Conservation (phyloP, 2,329 filamentous ascomycete genomes). For the Aspergillus japonicus region DNA sequence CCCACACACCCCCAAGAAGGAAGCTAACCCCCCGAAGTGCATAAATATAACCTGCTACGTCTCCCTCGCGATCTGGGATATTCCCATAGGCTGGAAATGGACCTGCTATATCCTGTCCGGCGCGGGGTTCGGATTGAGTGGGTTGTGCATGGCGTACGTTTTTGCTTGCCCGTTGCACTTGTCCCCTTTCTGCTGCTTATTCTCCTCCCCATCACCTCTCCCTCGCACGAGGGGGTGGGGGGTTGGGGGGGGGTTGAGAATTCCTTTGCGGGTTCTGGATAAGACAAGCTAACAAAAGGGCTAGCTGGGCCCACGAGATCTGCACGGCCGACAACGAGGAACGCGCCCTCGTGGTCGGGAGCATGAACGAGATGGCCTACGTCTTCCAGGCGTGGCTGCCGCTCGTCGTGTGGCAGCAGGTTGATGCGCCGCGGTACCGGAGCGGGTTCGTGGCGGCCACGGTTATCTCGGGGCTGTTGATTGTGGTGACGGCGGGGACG, state of each 20-base stretch:
- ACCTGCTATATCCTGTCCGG: slow-evolving; percentile 59
- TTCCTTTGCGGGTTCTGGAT: not conserved
- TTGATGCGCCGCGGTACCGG: slow-evolving; percentile 59
- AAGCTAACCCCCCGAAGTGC: slow-evolving; percentile 9
- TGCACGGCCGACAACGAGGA: slow-evolving; percentile 62
- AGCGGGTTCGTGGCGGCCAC: slow-evolving; percentile 62
- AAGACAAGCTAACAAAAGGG: not conserved
- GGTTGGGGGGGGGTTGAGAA: too few species aligned
- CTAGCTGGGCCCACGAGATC: slow-evolving; percentile 55
- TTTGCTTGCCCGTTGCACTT: too few species aligned
- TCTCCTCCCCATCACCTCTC: too few species aligned
- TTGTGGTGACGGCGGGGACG: slow-evolving; percentile 44
- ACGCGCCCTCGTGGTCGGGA: slow-evolving; percentile 62
- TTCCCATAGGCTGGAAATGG: slow-evolving; percentile 61
- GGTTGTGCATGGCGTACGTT: slow-evolving; percentile 51
- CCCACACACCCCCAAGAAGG: too few species aligned
- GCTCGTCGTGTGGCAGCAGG: slow-evolving; percentile 64
- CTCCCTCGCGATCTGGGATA: slow-evolving; percentile 51
- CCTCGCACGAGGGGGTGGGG: too few species aligned
- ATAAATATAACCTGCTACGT: slow-evolving; percentile 47
- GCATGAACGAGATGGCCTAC: slow-evolving; percentile 70
- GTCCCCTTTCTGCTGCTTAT: not conserved
- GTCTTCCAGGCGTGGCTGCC: slow-evolving; percentile 70
- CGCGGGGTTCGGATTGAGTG: slow-evolving; percentile 48
- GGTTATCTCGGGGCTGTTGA: slow-evolving; percentile 51